Conservation (phyloP, 352 stramenopile species). For the Phytophthora sojae region DNA sequence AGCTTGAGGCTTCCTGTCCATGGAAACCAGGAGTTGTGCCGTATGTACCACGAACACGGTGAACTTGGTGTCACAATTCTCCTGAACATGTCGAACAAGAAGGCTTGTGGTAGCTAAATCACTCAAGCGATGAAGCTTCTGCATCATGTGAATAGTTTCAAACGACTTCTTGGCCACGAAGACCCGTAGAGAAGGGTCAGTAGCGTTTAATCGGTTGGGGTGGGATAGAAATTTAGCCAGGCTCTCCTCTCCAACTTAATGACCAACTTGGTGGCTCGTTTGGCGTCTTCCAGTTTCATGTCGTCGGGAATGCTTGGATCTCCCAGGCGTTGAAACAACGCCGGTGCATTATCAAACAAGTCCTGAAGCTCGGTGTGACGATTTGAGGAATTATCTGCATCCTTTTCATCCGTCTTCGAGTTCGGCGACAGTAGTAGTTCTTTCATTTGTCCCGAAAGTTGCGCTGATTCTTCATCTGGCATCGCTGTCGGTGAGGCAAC, state of each 20-base stretch:
- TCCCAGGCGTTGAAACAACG: conserved; percentile 4
- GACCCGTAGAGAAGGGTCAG: background rate
- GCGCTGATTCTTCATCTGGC: too few relatives aligned
- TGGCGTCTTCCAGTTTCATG: background rate
- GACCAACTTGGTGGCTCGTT: background rate
- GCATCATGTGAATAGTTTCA: too few relatives aligned
- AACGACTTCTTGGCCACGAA: too few relatives aligned
- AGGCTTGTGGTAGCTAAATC: too few relatives aligned
- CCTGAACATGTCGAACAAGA: too few relatives aligned
- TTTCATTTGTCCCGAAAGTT: too few relatives aligned
- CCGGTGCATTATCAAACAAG: background rate
- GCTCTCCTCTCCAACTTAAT: background rate
- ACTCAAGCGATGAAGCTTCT: too few relatives aligned
- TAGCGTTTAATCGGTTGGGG: conserved; percentile 1
- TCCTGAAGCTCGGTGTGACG: background rate
- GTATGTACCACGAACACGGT: background rate
- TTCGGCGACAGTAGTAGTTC: too few relatives aligned
- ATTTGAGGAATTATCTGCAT: too few relatives aligned
- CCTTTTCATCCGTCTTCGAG: too few relatives aligned
- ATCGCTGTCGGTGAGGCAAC: too few relatives aligned
- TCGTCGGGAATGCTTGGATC: conserved; percentile 1
- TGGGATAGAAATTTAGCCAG: background rate
- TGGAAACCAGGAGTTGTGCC: conserved; percentile 8
- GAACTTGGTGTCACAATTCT: too few relatives aligned
- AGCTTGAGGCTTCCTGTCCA: conserved; percentile 17